phyloP scores from a whole-genome alignment of 345 rosid genomes.

The Aegle marmelos region DNA sequence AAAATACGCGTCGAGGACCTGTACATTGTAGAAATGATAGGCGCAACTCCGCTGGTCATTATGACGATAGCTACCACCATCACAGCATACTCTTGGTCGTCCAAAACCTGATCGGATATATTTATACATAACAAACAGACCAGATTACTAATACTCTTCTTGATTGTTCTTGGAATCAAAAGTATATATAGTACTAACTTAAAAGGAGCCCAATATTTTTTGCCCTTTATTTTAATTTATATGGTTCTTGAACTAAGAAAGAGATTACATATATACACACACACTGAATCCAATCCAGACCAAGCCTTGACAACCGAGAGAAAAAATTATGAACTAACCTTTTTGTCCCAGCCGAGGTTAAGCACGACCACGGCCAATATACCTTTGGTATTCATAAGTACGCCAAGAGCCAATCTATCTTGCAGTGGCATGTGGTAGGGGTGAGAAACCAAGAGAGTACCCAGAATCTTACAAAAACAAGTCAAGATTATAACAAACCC shows the following conservation, averaged over 20 bases:
- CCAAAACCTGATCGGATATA: constrained; percentile 29
- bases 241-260: too few species aligned
- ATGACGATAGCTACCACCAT: constrained; percentile 36
- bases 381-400: constrained; percentile 58
- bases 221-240: too few species aligned
- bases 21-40: constrained; percentile 35
- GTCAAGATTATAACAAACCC: constrained; percentile 11
- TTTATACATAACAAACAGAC: too few species aligned
- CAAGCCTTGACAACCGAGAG: too few species aligned
- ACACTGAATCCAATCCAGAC: too few species aligned
- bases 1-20: constrained; percentile 24
- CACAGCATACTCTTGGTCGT: constrained; percentile 33
- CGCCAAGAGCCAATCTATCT: constrained; percentile 41
- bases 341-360: constrained; percentile 31
- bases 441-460: constrained; percentile 28
- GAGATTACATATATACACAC: too few species aligned
- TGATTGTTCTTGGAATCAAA: too few species aligned
- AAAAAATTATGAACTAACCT: constrained; percentile 8
- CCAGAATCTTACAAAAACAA: constrained; percentile 26
- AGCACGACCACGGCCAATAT: constrained; percentile 35
- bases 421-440: constrained; percentile 17
- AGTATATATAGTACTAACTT: too few species aligned
- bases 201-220: too few species aligned
- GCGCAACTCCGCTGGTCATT: constrained; percentile 39
- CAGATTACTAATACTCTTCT: too few species aligned